Conservation (phyloP, 192 early-diverging fungal genomes). For the Haplosporangium gracile region DNA sequence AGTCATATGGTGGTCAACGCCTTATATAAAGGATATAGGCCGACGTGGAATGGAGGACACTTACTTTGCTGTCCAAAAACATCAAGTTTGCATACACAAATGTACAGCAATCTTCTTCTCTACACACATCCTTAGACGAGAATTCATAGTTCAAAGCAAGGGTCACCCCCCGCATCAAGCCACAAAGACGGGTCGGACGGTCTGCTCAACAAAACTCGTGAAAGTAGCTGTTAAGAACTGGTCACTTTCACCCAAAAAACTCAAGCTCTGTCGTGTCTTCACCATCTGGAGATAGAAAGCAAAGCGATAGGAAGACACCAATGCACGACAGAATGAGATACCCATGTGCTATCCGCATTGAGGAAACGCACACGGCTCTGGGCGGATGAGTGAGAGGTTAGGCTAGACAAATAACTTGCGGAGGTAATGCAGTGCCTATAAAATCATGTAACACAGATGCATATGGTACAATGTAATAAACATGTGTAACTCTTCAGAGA, state of each 20-base stretch:
- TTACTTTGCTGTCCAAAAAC: slow-evolving; percentile 10
- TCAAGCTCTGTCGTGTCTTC: slow-evolving; percentile 12
- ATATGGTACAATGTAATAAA: too few species aligned
- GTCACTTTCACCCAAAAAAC: slow-evolving; percentile 12
- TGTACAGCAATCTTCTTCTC: slow-evolving; percentile 4
- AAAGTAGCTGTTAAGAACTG: slow-evolving; percentile 7
- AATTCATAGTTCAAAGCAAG: background rate
- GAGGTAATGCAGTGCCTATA: too few species aligned
- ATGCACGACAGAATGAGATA: slow-evolving; percentile 16
- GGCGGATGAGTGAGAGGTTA: slow-evolving; percentile 2
- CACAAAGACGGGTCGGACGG: slow-evolving; percentile 16
- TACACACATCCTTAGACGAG: slow-evolving; percentile 13
- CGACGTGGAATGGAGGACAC: slow-evolving; percentile 9
- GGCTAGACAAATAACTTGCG: too few species aligned
- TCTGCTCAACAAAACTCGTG: background rate
- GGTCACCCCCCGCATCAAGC: slow-evolving; percentile 5
- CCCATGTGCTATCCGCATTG: slow-evolving; percentile 12
- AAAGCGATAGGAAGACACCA: slow-evolving; percentile 2
- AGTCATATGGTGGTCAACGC: slow-evolving; percentile 19
- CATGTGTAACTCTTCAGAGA: too few species aligned
- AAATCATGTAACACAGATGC: too few species aligned
- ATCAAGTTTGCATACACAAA: background rate
- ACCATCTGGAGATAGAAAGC: slow-evolving; percentile 11
- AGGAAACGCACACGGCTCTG: slow-evolving; percentile 12
- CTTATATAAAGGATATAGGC: background rate